Conservation (phyloP, 139 green algal genomes). For the Tetradesmus lagerheimii region DNA sequence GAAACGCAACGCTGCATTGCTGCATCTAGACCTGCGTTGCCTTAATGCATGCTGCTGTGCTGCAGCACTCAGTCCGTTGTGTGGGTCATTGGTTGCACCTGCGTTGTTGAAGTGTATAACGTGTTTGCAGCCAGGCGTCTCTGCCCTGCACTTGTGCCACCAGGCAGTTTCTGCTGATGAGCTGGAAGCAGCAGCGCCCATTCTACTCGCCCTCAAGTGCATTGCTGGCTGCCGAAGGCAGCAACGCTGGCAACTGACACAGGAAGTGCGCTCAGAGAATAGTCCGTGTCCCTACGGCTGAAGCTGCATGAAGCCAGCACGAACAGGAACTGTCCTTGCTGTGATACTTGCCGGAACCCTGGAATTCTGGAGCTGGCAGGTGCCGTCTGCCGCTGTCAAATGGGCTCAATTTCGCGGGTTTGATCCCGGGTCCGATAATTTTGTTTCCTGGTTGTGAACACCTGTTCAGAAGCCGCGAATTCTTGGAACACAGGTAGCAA, state of each 20-base stretch:
- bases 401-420: no score
- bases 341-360: neutral
- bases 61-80: neutral
- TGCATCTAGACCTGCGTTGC: no score
- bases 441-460: neutral
- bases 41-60: no score
- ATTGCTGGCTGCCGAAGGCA: neutral
- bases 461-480: neutral
- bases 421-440: no score
- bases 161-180: neutral
- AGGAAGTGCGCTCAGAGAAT: no score
- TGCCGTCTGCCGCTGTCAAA: neutral
- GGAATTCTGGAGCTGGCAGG: neutral
- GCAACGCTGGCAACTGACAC: neutral
- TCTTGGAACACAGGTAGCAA: neutral
- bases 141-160: slow-evolving; percentile 27
- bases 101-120: slow-evolving; percentile 67
- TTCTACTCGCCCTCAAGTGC: neutral
- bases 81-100: slow-evolving; percentile 20
- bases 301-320: neutral
- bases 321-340: neutral
- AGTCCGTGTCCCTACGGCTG: no score
- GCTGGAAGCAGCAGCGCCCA: neutral
- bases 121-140: slow-evolving; percentile 1
- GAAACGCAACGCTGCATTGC: no score